Base-by-base conservation (phyloP, 257 asterid species). In the Lycium barbarum region DNA sequence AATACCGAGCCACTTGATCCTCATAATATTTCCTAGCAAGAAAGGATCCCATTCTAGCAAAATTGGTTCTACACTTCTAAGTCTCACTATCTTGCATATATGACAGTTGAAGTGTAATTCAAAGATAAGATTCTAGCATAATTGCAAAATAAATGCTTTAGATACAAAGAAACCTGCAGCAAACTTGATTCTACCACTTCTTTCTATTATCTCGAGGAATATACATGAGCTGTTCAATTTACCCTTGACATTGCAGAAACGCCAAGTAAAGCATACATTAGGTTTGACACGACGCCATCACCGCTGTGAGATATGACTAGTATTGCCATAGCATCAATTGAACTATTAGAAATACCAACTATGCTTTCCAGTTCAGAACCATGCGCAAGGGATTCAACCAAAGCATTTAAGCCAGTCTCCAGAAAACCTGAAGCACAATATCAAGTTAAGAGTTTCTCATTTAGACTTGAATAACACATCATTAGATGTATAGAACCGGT, bases 241-340 rank as follows among this genome's bases (percentile, higher is more conserved):
- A 95, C 98, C 97, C 98, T 90, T 83, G 98, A 94, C 98, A 94
- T 89, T 88, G 98, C 98, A 79, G 98, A 93, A 85, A 94, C 93
- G 81, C 98, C 98, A 86, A 95, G 98, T 80, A 95, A 94, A 85
- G 98, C 94, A 88, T 95, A 94, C 74, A 95, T 88, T 87, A 95
- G 90, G 91, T 94, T 95, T 2, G 97, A 93, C 82, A 95, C 87
- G 57, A 95, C 93, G 76, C 97, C 93, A 89, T 95, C 98, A 6
- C 97, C 97, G 55, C 89, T 84, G 88, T 85, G 88, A 83, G 96
- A 94, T 87, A 95, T 88, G 90, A 92, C 95, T 85, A 89, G 91
- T 84, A 94, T 90, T 87, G 91, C 89, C 93, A 88, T 90, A 84
- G 92, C 93, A 87, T 92, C 92, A 83, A 91, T 87, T 26, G 95